Evolutionary conservation across 2,329 filamentous ascomycete species (phyloP), one percentile per base, ranked within the genome.

Genomic region (Monosporascus sp.): DNA sequence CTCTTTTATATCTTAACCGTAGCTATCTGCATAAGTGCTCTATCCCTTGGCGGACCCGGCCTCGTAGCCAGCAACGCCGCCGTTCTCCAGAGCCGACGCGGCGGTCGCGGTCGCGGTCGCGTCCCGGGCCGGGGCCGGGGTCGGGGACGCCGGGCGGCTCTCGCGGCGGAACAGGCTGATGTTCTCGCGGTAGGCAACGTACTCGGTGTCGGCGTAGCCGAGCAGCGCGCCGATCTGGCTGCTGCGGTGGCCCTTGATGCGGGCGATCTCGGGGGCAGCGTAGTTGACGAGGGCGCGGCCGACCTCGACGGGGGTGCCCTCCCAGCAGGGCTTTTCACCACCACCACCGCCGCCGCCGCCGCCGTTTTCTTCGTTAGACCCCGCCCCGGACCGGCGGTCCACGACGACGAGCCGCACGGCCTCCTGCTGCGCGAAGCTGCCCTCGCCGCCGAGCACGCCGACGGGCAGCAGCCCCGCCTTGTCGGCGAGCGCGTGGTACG

Each of bases 151-250:
- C 22, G 81, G 79, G 34, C 79, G 71, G 61, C 80, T 83, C 52
- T 79, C 77, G 47, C 68, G 69, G 36, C 68, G 72, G 57, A 88
- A 86, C 60, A 96, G 84, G 45, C 89, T 90, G 57, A 97, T 86
- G 62, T 96, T 93, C 69, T 96, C 90, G 57, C 91, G 79, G 64
- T 94, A 78, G 9, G 91, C 92, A 41, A 97, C 88, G 72, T 97
- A 97, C 72, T 97, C 91, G 65, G 88, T 95, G 68, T 97, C 92
- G 20, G 90, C 90, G 71, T 97, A 99, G 3, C 93, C 94, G 34
- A 99, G 74, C 45, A 94, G 74, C 9, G 80, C 78, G 47, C 85
- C 78, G 57, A 99, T 97, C 67, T 96, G 88, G 6, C 79, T 82
- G 66, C 91, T 96, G 67, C 88, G 84, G 59, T 88, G 77, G 1